Percentiles rank a stretch among this genome's conserved stretches.
These are phyloP conservation scores for Aotearoamyces nothofagi DNA, from an alignment of 2,329 filamentous ascomycete genomes.

Conservation along the genomic window DNA sequence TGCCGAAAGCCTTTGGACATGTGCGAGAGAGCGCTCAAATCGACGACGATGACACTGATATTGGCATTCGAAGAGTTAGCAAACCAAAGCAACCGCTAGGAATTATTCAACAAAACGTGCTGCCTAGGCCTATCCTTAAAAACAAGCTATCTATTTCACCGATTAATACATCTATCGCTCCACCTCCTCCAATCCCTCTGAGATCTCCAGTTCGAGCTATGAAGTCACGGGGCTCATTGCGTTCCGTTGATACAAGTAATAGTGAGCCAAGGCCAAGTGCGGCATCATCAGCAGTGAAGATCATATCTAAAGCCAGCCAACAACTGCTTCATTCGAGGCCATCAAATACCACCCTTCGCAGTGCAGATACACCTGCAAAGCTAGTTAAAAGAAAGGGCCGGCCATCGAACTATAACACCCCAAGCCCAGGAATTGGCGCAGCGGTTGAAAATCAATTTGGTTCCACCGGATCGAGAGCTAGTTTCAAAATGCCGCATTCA, in stretches of 20 bases:
- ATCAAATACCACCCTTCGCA: constrained; percentile 8
- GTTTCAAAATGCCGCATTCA: neutral
- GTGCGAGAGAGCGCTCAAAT: constrained; percentile 35
- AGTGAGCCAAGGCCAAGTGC: constrained; percentile 5
- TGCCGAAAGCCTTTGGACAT: constrained; percentile 23
- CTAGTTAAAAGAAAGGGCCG: constrained; percentile 10
- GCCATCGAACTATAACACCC: constrained; percentile 4
- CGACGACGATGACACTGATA: constrained; percentile 21
- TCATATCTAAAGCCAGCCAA: constrained; percentile 5
- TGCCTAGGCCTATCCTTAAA: constrained; percentile 15
- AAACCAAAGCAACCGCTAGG: constrained; percentile 12
- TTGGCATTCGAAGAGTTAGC: constrained; percentile 5
- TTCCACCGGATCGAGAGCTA: too few relatives aligned
- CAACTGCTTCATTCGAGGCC: constrained; percentile 14
- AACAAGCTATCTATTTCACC: constrained; percentile 12
- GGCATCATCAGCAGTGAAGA: constrained; percentile 6
- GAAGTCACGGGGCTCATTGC: constrained; percentile 10
- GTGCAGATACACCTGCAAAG: constrained; percentile 8
- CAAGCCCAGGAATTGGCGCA: constrained; percentile 14
- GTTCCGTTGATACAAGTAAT: constrained; percentile 7
- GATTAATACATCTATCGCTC: constrained; percentile 7
- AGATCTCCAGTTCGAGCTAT: constrained; percentile 9
- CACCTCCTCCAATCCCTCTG: constrained; percentile 10
- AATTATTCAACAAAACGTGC: constrained; percentile 8
- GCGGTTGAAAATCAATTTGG: constrained; percentile 20